Evolutionary conservation across 306 rosid species (phyloP), one percentile per base, ranked within the genome.

Genomic region (Vachellia pachyceras): DNA sequence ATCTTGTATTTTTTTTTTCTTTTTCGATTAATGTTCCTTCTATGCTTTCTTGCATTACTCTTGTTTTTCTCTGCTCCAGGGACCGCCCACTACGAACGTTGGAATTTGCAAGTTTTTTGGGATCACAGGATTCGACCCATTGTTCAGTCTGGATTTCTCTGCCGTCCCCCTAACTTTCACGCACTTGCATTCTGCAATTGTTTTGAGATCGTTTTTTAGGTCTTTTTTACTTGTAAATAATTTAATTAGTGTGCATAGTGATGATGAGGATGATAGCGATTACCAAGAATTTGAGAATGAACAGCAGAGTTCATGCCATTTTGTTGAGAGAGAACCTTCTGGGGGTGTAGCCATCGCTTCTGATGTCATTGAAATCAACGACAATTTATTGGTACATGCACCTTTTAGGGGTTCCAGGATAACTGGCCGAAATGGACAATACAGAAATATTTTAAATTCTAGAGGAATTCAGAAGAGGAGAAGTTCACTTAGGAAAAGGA

Each of bases 91-190:
- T 49, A 45, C 39, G 14, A 42, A 65, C 2, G 47, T 79, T 14
- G 94, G 97, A 33, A 77, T 86, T 83, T 94, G 89, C 82, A 81
- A 76, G 80, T 65, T 94, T 77, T 94, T 82, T 75, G 93, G 89
- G 80, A 66, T 82, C 61, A 14, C 7, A 35, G 49, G 41, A 74
- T 80, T 54, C n/a, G 47, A 76, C 55, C 94, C 97, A 13, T 61
- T 90, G 83, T 91, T 94, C 78, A 82, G 79, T 72, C 82, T 94
- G 49, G 92, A 92, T 82, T 92, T 90, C 82, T 87, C 98, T 52
- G 95, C 97, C 7, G 61, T 90, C 84, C 98, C 97, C 77, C 69
- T 40, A 18, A 86, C 84, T 83, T 94, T 90, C 72, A 75, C 73
- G 83, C n/a, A 40, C 76, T 78, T 91, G 88, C 90, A 88, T 67